Percentiles rank a stretch among this genome's conserved stretches.
phyloP scores from a whole-genome alignment of 225 moss, liverwort and hornwort species.

The Straminergon stramineum region DNA sequence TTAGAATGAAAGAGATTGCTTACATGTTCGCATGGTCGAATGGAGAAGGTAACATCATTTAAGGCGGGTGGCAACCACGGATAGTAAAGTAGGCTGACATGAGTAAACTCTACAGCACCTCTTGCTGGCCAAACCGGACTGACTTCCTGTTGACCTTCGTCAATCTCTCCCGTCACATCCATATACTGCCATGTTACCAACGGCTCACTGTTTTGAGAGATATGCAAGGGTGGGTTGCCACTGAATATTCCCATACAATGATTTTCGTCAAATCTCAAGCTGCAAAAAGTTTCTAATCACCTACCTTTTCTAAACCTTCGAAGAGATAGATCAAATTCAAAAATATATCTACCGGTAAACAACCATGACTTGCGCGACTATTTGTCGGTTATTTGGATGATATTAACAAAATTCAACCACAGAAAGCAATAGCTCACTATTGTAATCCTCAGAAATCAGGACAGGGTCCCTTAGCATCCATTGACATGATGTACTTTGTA shows the following conservation, averaged over 20 bases:
- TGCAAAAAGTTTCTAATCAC: not conserved
- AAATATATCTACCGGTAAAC: not conserved
- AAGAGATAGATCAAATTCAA: not conserved
- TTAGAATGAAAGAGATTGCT: not conserved
- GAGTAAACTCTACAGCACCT: constrained; percentile 58
- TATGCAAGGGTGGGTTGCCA: not conserved
- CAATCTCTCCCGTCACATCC: constrained; percentile 52
- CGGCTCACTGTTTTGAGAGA: not conserved
- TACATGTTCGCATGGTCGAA: constrained; percentile 70
- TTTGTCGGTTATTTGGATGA: not conserved
- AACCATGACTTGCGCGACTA: not conserved
- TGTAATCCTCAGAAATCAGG: not conserved
- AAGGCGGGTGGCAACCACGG: constrained; percentile 76
- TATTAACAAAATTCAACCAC: not conserved
- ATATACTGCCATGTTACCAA: constrained; percentile 55
- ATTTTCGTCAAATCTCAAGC: not conserved
- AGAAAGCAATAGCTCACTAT: not conserved
- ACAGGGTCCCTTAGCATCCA: not conserved
- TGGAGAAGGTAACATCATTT: constrained; percentile 64
- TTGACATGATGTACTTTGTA: not conserved
- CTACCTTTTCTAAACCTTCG: not conserved
- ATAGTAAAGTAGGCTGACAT: constrained; percentile 60
- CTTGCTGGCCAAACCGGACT: constrained; percentile 52
- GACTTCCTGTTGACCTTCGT: constrained; percentile 46
- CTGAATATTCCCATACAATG: not conserved